These are phyloP conservation scores for Penicillium daleae DNA, from an alignment of 495 filamentous ascomycete genomes.

Conservation along the genomic window DNA sequence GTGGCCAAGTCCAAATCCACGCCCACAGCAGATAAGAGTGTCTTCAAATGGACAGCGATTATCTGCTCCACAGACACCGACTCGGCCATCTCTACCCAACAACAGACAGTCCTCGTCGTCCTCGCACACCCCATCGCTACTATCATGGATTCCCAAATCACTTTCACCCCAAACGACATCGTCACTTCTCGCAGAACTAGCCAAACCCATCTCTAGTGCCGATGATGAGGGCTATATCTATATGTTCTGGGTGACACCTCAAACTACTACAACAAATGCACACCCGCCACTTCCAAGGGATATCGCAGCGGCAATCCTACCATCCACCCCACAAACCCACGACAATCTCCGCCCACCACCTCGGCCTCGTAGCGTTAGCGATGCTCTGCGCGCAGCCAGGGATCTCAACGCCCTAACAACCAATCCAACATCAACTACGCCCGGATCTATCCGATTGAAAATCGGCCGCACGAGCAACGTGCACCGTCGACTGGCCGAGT, in stretches of 20 bases:
- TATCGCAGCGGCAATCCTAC: conserved; percentile 62
- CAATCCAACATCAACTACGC: conserved; percentile 31
- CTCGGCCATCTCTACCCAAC: conserved; percentile 18
- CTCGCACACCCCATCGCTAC: conserved; percentile 52
- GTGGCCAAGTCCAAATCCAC: conserved; percentile 9
- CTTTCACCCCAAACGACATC: conserved; percentile 68
- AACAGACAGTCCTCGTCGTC: conserved; percentile 34
- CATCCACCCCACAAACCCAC: conserved; percentile 33
- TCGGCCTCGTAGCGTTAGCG: conserved; percentile 62
- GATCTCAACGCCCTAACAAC: conserved; percentile 52
- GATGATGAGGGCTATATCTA: conserved; percentile 96
- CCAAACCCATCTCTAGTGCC: conserved; percentile 74
- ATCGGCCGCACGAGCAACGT: conserved; percentile 93
- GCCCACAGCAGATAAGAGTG: conserved; percentile 10
- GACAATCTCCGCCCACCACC: conserved; percentile 32
- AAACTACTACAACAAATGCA: conserved; percentile 36
- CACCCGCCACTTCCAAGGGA: conserved; percentile 54
- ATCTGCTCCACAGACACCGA: conserved; percentile 17
- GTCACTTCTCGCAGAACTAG: conserved; percentile 70
- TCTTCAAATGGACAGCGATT: conserved; percentile 19
- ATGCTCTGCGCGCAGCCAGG: conserved; percentile 59
- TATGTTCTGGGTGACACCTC: conserved; percentile 87
- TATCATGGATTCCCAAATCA: conserved; percentile 67
- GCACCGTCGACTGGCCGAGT: conserved; percentile 86
- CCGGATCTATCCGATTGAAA: conserved; percentile 75